Base-by-base conservation (phyloP, 2,329 filamentous ascomycete genomes). In the Fusarium tricinctum region DNA sequence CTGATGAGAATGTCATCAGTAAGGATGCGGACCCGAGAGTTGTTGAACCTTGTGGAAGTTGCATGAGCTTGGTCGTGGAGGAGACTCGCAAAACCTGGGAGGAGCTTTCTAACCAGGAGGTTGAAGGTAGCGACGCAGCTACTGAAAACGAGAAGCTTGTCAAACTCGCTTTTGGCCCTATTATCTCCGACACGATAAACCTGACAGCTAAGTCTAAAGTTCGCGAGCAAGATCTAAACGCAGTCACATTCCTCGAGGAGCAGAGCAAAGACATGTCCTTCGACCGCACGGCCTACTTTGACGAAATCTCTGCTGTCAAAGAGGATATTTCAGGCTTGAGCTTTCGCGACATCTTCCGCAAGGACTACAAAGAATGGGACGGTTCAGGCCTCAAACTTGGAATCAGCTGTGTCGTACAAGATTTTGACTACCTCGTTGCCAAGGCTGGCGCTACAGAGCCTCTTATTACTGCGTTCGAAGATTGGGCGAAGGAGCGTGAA, bases 321-420 rank as follows among this genome's bases (percentile, higher is more conserved):
- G 85, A 88, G 66, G 86, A 93, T 69, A 84, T 96, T 51, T 86
- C 84, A 4, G 70, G 75, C 0, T 79, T 96, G 45, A 81, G 79
- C 38, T 78, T 93, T 69, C 80, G 85, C 22, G 92, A 94, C 70
- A 85, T 94, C 39, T 78, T 95, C 52, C 84, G 91, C 67, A 95
- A 95, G 77, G 92, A 97, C 79, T 97, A 94, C 80, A 97, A 97
- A 80, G 85, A 92, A 74, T 96, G 92, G 92, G 80, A 80, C 13
- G 87, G 88, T 56, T 80, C 81, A 13, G 80, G 78, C 1, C 75
- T 88, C 38, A 82, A 80, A 19, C 82, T 95, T 6, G 92, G 92
- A n/a, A 88, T 92, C 17, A 87, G 88, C 71, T 87, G 87, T 42
- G 83, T 90, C 4, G 87, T 91, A 5, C 88, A 88, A 69, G 79